Evolutionary conservation across 2,329 filamentous ascomycete species (phyloP).

Genomic region (Eutypella sp.): DNA sequence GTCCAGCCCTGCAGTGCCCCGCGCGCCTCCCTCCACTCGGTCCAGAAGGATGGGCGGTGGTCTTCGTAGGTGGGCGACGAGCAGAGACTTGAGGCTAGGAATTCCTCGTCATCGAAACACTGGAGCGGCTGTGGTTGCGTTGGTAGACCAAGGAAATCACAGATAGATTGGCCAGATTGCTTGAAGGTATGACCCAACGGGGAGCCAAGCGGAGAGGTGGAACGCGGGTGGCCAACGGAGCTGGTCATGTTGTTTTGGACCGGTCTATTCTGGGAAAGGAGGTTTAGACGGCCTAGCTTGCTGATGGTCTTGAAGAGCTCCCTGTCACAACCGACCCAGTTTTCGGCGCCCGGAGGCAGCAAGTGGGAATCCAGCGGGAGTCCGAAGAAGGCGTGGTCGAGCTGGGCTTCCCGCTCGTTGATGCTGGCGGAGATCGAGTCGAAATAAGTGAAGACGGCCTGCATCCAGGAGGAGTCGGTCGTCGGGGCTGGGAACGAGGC

Average conservation of each 20-base stretch:
- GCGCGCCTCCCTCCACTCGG: constrained; percentile 78
- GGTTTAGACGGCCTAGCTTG: constrained; percentile 76
- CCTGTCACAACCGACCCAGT: constrained; percentile 81
- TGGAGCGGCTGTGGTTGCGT: too few relatives aligned
- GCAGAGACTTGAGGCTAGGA: constrained; percentile 35
- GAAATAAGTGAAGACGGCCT: constrained; percentile 89
- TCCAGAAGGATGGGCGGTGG: constrained; percentile 67
- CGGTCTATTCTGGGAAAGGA: constrained; percentile 67
- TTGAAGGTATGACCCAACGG: constrained; percentile 40
- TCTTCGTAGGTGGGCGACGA: constrained; percentile 50
- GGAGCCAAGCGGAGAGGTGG: constrained; percentile 35
- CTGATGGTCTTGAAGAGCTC: constrained; percentile 82
- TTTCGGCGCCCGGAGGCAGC: constrained; percentile 64
- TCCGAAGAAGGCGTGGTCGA: constrained; percentile 63
- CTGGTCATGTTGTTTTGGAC: constrained; percentile 38
- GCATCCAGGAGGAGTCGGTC: constrained; percentile 81
- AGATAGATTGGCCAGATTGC: constrained; percentile 28
- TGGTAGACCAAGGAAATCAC: constrained; percentile 52
- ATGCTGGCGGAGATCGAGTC: constrained; percentile 89
- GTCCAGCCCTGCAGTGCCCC: constrained; percentile 76
- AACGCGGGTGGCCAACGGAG: constrained; percentile 20
- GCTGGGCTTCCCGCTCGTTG: constrained; percentile 84
- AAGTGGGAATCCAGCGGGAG: constrained; percentile 42
- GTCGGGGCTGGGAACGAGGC: constrained; percentile 45
- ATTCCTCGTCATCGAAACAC: constrained; percentile 56